Evolutionary conservation across 176 grass and related monocot genomes (phyloP).

Genomic region (Chrysopogon serrulatus): DNA sequence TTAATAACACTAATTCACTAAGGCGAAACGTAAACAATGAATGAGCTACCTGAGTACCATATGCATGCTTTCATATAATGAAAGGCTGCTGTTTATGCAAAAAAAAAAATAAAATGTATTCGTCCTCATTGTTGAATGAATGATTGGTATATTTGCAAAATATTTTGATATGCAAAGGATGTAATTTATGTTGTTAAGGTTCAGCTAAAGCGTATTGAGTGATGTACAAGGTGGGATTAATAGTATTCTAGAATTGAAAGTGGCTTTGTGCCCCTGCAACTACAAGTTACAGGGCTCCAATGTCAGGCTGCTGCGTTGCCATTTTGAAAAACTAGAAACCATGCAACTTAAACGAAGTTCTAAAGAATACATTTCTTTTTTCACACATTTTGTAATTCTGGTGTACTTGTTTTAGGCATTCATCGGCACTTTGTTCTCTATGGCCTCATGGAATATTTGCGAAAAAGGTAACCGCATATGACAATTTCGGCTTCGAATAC

Average conservation of each 20-base stretch:
- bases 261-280: no score
- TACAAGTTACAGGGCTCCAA: not conserved
- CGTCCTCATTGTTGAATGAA: not conserved
- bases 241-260: not conserved
- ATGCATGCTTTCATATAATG: not conserved
- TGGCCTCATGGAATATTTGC: slow-evolving; percentile 81
- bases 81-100: not conserved
- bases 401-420: slow-evolving; percentile 42
- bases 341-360: not conserved
- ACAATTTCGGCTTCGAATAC: not conserved
- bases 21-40: not conserved
- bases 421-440: slow-evolving; percentile 95
- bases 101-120: not conserved
- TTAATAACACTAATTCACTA: not conserved
- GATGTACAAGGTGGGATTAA: not conserved
- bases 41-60: not conserved
- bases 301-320: fast-evolving
- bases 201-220: not conserved
- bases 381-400: not conserved
- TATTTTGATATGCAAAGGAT: not conserved
- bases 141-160: not conserved
- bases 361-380: not conserved
- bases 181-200: not conserved
- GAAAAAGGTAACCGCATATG: slow-evolving; percentile 42
- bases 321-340: not conserved